A percentile compares a stretch with the other conserved stretches of the same genome.
Evolutionary conservation across 148 eudicot species (phyloP).

Genomic region (Agrostemma githago): DNA sequence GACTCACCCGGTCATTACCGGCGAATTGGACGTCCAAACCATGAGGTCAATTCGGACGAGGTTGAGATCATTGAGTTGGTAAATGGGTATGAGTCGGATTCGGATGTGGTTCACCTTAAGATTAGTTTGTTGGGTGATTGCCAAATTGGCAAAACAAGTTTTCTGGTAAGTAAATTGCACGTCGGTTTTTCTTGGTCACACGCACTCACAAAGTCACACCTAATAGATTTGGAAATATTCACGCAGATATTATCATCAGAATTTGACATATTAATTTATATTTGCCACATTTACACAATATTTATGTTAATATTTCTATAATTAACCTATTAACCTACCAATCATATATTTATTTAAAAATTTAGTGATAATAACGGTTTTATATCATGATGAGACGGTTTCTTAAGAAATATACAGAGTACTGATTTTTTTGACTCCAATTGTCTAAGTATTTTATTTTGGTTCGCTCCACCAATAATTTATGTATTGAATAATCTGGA

Average conservation of each 20-base stretch:
- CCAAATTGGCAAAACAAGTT: conserved; percentile 72
- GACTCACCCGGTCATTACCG: conserved; percentile 27
- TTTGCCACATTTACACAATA: too few relatives aligned
- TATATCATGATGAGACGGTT: background rate
- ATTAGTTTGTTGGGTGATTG: conserved; percentile 72
- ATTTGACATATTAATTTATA: too few relatives aligned
- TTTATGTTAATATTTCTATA: too few relatives aligned
- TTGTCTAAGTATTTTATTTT: background rate
- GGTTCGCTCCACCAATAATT: background rate
- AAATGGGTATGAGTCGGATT: conserved; percentile 55
- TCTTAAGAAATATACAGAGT: too few relatives aligned
- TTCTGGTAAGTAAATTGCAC: conserved; percentile 43
- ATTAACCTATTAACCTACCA: too few relatives aligned
- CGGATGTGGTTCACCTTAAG: conserved; percentile 72
- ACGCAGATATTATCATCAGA: too few relatives aligned
- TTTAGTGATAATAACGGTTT: background rate
- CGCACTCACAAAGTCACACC: too few relatives aligned
- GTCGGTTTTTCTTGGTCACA: too few relatives aligned
- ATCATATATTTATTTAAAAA: too few relatives aligned
- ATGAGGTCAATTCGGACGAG: conserved; percentile 23
- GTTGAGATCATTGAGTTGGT: conserved; percentile 24
- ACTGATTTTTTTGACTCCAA: background rate
- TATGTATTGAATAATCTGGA: too few relatives aligned
- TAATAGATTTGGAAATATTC: too few relatives aligned
- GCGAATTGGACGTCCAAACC: conserved; percentile 25